phyloP scores from a whole-genome alignment of 1,139 yeast species.

The Suhomyces wounanorum region DNA sequence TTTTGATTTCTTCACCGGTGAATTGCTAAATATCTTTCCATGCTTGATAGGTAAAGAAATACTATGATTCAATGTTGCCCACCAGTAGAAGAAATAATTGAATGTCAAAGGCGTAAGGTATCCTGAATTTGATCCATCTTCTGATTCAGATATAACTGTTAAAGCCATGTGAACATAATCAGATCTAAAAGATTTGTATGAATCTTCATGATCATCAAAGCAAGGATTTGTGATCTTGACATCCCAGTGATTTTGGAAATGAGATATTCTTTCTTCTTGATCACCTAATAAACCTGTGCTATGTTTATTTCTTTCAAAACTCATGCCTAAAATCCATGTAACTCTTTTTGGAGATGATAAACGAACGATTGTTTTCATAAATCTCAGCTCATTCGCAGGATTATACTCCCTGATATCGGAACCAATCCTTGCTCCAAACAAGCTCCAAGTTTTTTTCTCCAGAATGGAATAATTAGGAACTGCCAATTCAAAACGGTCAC shows the following conservation, averaged over 20 bases:
- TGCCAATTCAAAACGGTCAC: constrained; percentile 69
- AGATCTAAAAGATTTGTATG: constrained; percentile 43
- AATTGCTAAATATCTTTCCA: constrained; percentile 58
- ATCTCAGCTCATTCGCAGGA: constrained; percentile 25
- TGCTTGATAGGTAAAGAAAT: constrained; percentile 74
- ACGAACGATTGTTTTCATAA: constrained; percentile 40
- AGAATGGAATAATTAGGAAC: constrained; percentile 54
- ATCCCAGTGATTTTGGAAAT: constrained; percentile 47
- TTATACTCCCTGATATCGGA: constrained; percentile 20
- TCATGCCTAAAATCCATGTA: constrained; percentile 44
- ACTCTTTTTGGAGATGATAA: constrained; percentile 44
- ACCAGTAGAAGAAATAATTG: constrained; percentile 77
- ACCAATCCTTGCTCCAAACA: constrained; percentile 32
- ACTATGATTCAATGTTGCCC: constrained; percentile 71
- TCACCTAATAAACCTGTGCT: constrained; percentile 26
- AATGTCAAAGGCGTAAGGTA: constrained; percentile 75
- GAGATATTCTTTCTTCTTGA: constrained; percentile 33
- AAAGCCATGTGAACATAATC: constrained; percentile 47
- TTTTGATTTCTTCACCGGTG: constrained; percentile 33
- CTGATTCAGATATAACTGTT: constrained; percentile 39
- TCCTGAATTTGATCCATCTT: constrained; percentile 56
- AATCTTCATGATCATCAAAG: constrained; percentile 47
- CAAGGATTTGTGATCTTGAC: constrained; percentile 44
- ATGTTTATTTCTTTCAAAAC: constrained; percentile 41
- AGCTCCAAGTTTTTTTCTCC: constrained; percentile 40